Percentiles rank a stretch among this genome's conserved stretches.
phyloP scores from a whole-genome alignment of 192 early-diverging fungal species.

The Backusella mclennaniae region DNA sequence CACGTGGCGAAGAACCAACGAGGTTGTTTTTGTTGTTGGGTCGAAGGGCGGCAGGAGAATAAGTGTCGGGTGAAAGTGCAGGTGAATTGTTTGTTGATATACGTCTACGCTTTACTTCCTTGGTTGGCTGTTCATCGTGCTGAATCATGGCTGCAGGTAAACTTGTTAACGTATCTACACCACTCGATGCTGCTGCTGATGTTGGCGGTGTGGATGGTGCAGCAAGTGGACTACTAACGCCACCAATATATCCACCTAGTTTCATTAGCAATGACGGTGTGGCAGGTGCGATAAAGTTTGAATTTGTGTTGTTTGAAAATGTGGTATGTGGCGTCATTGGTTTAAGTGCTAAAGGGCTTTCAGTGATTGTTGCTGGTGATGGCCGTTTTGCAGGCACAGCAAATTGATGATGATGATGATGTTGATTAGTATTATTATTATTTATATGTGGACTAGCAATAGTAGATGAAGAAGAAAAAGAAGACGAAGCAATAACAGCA shows the following conservation, averaged over 20 bases:
- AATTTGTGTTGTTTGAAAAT: neutral
- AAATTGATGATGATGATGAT: neutral
- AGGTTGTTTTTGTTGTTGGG: conserved; percentile 15
- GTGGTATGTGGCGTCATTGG: conserved; percentile 12
- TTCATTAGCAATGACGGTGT: conserved; percentile 72
- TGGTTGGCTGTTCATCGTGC: neutral
- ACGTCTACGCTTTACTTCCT: conserved; percentile 16
- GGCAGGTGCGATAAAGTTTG: conserved; percentile 49
- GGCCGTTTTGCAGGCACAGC: neutral
- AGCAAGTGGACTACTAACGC: neutral
- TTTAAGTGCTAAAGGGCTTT: conserved; percentile 6
- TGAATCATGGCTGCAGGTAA: conserved; percentile 24
- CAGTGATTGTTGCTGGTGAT: neutral
- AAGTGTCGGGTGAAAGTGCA: neutral
- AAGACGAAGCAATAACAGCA: neutral
- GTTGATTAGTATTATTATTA: neutral
- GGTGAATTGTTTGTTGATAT: conserved; percentile 17
- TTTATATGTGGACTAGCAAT: neutral
- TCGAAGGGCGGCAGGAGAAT: conserved; percentile 25
- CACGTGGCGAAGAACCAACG: conserved; percentile 23
- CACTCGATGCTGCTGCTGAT: neutral
- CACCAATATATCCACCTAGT: conserved; percentile 31
- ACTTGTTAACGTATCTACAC: conserved; percentile 20
- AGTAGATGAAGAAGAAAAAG: neutral
- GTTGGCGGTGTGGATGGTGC: neutral